Evolutionary conservation across 179 eudicot species (phyloP).

Genomic region (Carnegiea gigantea): DNA sequence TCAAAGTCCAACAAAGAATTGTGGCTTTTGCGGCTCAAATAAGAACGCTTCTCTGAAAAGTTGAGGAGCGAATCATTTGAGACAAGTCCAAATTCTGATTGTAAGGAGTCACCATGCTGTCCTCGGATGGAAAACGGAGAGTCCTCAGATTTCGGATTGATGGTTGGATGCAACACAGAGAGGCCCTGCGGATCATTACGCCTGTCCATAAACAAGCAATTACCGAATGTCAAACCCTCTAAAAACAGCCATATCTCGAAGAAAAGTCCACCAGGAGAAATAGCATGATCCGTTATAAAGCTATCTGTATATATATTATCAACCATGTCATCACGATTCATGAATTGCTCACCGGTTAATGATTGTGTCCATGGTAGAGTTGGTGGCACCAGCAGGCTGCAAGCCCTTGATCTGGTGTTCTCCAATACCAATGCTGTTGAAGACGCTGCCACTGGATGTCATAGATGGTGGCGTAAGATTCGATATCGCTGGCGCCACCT

Average conservation of each 20-base stretch:
- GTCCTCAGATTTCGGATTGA: slow-evolving; percentile 37
- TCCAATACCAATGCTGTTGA: slow-evolving; percentile 43
- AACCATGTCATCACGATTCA: background rate
- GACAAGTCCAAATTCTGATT: slow-evolving; percentile 57
- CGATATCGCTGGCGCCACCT: slow-evolving; percentile 35
- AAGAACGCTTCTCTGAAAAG: slow-evolving; percentile 52
- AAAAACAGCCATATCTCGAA: background rate
- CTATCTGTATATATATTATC: background rate
- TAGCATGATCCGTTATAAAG: background rate
- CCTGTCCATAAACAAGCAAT: slow-evolving; percentile 24
- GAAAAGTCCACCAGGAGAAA: background rate
- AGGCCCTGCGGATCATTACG: slow-evolving; percentile 28
- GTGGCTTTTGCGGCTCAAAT: slow-evolving; percentile 34
- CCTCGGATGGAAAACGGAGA: slow-evolving; percentile 35
- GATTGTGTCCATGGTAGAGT: background rate
- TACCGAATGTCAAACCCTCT: background rate
- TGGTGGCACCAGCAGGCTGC: slow-evolving; percentile 29
- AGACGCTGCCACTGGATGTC: slow-evolving; percentile 37
- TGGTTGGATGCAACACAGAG: slow-evolving; percentile 38
- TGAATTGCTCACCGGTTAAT: slow-evolving; percentile 45
- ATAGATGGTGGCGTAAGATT: slow-evolving; percentile 42
- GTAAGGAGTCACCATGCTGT: slow-evolving; percentile 37
- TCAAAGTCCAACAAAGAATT: slow-evolving; percentile 37
- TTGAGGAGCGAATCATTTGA: slow-evolving; percentile 68
- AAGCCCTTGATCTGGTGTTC: slow-evolving; percentile 50